Evolutionary conservation across 2,329 filamentous ascomycete genomes (phyloP), one percentile per base, ranked within the genome.

Genomic region (Pseudogymnoascus sp.): DNA sequence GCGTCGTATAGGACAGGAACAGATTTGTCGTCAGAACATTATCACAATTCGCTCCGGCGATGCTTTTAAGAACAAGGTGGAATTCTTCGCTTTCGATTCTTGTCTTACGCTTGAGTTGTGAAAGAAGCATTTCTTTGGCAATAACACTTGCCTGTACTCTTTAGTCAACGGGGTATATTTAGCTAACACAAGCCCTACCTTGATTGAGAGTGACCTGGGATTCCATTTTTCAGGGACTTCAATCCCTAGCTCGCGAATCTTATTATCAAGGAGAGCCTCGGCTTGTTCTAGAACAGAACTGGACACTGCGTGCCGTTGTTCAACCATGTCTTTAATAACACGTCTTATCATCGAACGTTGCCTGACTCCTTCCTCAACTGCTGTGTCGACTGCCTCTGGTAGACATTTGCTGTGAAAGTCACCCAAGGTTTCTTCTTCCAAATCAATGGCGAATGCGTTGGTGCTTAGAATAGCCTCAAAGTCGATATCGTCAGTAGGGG

Each of bases 1-100:
- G 38, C 23, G 61, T 65, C 2, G 42, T 47, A 33, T 64, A 68
- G 10, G 57, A 36, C 23, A 69, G 68, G 28, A 59, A 68, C 0
- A 70, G 42, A 15, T 31, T 53, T n/a, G 47, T 64, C 21, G 21
- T 23, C 8, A 13, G 40, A 61, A 28, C 17, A 9, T 23, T 60
- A 38, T 42, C 60, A 60, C 64, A 28, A 7, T 61, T 63, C 31
- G 36, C 42, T 17, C n/a, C n/a, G 23, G 17, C 10, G 26, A 28
- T 61, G 17, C n/a, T 38, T 40, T 40, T 62, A 63, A 33, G 13
- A 17, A 42, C 17, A 57, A 62, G 36, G 13, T 36, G 61, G 15
- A 62, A 33, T 23, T 35, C 38, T 36, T 53, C 42, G 35, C 33
- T 35, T 59, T 62, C 42, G n/a, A 50, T 36, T 57, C 50, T 62